phyloP scores from a whole-genome alignment of 441 rosid species.

The Rhodomyrtus psidioides region DNA sequence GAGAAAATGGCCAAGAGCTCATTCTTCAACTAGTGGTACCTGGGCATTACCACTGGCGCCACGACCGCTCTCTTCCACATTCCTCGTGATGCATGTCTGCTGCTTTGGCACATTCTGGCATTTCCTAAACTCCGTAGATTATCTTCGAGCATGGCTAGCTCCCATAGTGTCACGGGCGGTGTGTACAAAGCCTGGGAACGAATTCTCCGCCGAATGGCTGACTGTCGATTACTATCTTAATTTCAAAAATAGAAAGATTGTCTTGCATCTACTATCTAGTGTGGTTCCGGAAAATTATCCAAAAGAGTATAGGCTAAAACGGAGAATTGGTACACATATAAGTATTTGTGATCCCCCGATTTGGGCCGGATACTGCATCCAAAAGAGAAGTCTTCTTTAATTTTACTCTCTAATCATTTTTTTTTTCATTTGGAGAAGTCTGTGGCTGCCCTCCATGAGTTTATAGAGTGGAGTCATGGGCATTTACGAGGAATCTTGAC shows the following conservation, averaged over 20 bases:
- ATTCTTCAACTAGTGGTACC: constrained; percentile 87
- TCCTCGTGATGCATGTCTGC: not conserved
- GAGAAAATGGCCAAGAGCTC: constrained; percentile 79
- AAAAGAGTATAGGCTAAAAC: no score
- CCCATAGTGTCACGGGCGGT: no score
- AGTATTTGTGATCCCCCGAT: not conserved
- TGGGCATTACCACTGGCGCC: constrained; percentile 47
- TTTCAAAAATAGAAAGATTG: not conserved
- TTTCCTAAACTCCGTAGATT: not conserved
- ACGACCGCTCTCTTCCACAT: constrained; percentile 44
- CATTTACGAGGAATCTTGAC: not conserved
- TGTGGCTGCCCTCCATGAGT: not conserved
- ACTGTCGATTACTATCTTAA: no score
- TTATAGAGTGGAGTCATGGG: not conserved
- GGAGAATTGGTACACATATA: not conserved
- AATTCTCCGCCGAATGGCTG: no score
- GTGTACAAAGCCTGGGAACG: no score
- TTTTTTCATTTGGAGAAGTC: not conserved
- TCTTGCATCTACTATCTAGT: no score
- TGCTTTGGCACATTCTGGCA: not conserved
- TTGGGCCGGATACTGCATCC: not conserved
- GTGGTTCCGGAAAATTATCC: no score
- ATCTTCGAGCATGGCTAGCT: no score
- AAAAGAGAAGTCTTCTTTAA: not conserved
- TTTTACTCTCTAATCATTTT: not conserved